Base-by-base conservation (phyloP, 805 yeast species). In the Myxozyma lipomycoides region DNA sequence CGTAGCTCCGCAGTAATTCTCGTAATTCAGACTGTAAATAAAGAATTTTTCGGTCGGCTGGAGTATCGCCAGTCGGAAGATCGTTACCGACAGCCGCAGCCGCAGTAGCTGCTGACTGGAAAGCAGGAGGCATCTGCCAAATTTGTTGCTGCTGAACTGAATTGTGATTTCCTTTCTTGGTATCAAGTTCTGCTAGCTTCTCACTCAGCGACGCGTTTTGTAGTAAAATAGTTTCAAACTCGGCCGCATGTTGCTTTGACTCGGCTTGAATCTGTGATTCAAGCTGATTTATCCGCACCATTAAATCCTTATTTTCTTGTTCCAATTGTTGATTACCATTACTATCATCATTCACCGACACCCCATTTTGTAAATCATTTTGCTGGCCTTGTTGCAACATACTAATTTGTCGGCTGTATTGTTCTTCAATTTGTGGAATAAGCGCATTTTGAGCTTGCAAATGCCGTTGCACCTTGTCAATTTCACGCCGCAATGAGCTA, bases 131-230 rank as follows among this genome's bases (percentile, higher is more conserved):
- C 32, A 28, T 28, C n/a, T n/a, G n/a, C n/a, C 21, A 28, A n/a
- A n/a, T n/a, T 35, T 23, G 41, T 4, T 12, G 35, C 28, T 18
- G 10, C 30, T 32, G 38, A 19, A 4, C 9, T 12, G 25, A 22
- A n/a, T n/a, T 18, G 35, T n/a, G 17, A 24, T 19, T 28, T 18
- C 39, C 15, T n/a, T 41, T 49, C 26, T 23, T 28, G 17, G 37
- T 15, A 19, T 49, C 51, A 23, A 46, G 17, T 15, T 19, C 18
- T 4, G 49, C 49, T 15, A 49, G 40, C 23, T 18, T n/a, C 34
- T 54, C 58, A 21, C 30, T 54, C 10, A 54, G 43, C 10, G 32
- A 36, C 17, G 58, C 58, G 37, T 53, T 53, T 40, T 53, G 58
- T 49, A 43, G 28, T 7, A 53, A 39, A 4, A 53, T 47, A 6